These are phyloP conservation scores for Paramecium sexaurelia DNA, from an alignment of 73 alveolate species.

Conservation along the genomic window DNA sequence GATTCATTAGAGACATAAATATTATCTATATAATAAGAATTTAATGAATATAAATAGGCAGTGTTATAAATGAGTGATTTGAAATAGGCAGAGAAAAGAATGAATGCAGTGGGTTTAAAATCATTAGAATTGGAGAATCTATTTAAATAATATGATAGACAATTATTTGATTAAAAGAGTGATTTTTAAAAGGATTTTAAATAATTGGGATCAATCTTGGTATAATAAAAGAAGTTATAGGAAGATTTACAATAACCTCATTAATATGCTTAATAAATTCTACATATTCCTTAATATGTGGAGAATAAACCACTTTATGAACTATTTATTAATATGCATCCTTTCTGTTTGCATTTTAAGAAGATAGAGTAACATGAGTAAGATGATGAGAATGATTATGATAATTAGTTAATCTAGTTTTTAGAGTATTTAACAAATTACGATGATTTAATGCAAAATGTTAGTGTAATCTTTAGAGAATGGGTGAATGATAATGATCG, in stretches of 20 bases:
- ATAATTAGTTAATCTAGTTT: neutral
- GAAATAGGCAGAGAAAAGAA: slow-evolving; percentile 41
- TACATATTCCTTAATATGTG: neutral
- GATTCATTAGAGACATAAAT: neutral
- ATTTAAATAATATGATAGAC: slow-evolving; percentile 35
- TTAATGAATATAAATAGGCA: slow-evolving; percentile 37
- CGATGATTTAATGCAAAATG: neutral
- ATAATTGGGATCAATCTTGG: neutral
- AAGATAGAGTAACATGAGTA: neutral
- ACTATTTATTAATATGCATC: slow-evolving; percentile 40
- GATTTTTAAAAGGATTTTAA: slow-evolving; percentile 6
- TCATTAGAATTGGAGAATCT: slow-evolving; percentile 45
- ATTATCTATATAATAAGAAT: neutral
- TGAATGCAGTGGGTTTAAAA: slow-evolving; percentile 33
- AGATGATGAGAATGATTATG: neutral
- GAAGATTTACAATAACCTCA: neutral
- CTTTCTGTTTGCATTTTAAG: slow-evolving; percentile 31
- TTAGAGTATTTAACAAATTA: neutral
- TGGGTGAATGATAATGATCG: slow-evolving; percentile 37
- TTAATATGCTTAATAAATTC: neutral
- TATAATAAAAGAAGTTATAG: neutral
- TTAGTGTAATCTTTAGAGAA: neutral
- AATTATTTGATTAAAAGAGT: neutral
- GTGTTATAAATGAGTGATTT: slow-evolving; percentile 41
- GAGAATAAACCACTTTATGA: slow-evolving; percentile 7